Evolutionary conservation across 1,284 basidiomycete species (phyloP), one percentile per base, ranked within the genome.

Genomic region (Exobasidium cylindrosporum): DNA sequence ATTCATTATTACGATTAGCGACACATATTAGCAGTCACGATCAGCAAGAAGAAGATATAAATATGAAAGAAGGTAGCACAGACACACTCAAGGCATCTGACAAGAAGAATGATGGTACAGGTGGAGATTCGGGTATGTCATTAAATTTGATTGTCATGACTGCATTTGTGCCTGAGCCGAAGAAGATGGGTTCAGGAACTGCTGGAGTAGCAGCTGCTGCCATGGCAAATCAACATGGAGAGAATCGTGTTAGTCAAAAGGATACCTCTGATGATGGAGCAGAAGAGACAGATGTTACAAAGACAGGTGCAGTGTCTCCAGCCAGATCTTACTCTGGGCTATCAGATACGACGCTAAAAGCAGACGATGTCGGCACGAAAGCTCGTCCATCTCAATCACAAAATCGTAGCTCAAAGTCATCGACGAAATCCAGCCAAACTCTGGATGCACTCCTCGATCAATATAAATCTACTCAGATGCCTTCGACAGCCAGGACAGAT

Each of bases 371-470:
- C 17, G 4, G 13, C 21, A 50, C 4, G 26, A 4, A 28, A 4
- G 14, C 21, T 28, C 14, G 13, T 4, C 17, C 13, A 50, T 26
- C 46, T 6, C 7, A 17, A 7, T 24, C 17, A 28, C n/a, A 35
- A 31, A 4, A 13, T 17, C 29, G 31, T 21, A 23, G 53, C 14
- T 11, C 14, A 13, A 21, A 31, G 6, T 31, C 14, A 13, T 17
- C n/a, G 4, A 53, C 49, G 14, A 55, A 55, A 28, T 55, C 53
- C 4, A 55, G 53, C 31, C n/a, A 55, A 17, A 58, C 70, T n/a
- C 63, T 79, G 44, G 72, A 69, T 54, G 67, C 69, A 53, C 62
- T 79, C 3, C 60, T 79, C 3, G 69, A 78, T 24, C 76, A 76
- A 49, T 79, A 76, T 61, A 66, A 70, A 49, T 66, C 67, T 45